Evolutionary conservation across 371 early-diverging fungal species (phyloP), one percentile per base, ranked within the genome.

Genomic region (Mortierella sp.): DNA sequence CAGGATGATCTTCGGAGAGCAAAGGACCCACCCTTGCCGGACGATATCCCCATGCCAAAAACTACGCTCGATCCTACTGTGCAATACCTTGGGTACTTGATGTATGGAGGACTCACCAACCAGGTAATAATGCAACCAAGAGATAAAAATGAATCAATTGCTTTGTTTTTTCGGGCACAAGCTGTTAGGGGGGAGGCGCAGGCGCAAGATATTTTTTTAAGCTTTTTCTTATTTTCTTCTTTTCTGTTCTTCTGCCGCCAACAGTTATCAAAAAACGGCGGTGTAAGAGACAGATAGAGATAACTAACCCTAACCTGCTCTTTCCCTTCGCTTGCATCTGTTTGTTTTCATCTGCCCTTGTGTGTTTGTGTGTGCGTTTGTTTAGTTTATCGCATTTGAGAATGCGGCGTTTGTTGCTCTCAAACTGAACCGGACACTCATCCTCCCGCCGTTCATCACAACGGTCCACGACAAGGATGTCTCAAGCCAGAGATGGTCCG

Each of bases 91-190:
- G 39, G 61, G 6, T 80, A 45, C 66, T 61, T 80, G 66, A 40
- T 70, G 11, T 80, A 76, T 26, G 80, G 76, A 2, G 80, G 80
- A 37, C 77, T 80, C 29, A 80, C 80, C 58, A 80, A 76, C 44
- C 80, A 80, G 65, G 80, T 69, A 70, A 16, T n/a, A n/a, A n/a
- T n/a, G n/a, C n/a, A n/a, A n/a, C n/a, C n/a, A n/a, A n/a, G n/a
- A n/a, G n/a, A n/a, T n/a, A n/a, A n/a, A n/a, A n/a, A n/a, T n/a
- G n/a, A n/a, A n/a, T n/a, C 24, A 8, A 9, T 7, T 58, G 19
- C 24, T n/a, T 34, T 13, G 16, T 13, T 55, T 55, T 66, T 52
- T 24, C 41, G 16, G 4, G 22, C 31, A 40, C 34, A 24, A 11
- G 50, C 29, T n/a, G n/a, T n/a, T n/a, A n/a, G n/a, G n/a, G n/a